Evolutionary conservation across 2,329 filamentous ascomycete species (phyloP).

Genomic region (Shiraia sp.): DNA sequence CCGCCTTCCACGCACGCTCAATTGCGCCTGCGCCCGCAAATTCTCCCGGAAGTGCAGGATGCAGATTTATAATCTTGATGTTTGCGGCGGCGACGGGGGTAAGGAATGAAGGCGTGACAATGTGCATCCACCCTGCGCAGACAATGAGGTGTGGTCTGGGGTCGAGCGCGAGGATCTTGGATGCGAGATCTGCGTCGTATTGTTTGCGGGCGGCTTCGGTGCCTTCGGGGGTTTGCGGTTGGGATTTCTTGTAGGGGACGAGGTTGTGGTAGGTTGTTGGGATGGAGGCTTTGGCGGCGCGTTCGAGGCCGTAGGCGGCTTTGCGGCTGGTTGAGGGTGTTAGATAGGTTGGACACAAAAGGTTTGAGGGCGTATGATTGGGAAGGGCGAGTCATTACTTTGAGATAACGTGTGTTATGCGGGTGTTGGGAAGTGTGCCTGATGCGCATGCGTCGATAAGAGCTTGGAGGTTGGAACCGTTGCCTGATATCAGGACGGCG

Average conservation of each 20-base stretch:
- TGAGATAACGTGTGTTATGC: conserved; percentile 67
- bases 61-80: conserved; percentile 78
- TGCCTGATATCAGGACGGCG: conserved; percentile 64
- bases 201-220: conserved; percentile 60
- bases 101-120: conserved; percentile 72
- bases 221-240: conserved; percentile 47
- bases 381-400: conserved; percentile 27
- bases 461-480: conserved; percentile 78
- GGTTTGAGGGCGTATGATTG: background rate
- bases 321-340: conserved; percentile 44
- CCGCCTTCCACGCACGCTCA: conserved; percentile 74
- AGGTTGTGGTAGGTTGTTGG: conserved; percentile 82
- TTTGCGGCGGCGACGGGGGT: conserved; percentile 65
- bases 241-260: conserved; percentile 72
- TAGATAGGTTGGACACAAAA: background rate
- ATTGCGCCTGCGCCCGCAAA: conserved; percentile 82
- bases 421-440: conserved; percentile 53
- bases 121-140: conserved; percentile 84
- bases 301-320: conserved; percentile 65
- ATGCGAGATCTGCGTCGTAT: conserved; percentile 77
- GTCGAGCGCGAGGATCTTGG: conserved; percentile 64
- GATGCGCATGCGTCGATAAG: conserved; percentile 65
- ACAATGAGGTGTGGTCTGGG: conserved; percentile 71
- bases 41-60: conserved; percentile 73
- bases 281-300: conserved; percentile 64